phyloP scores from a whole-genome alignment of 495 filamentous ascomycete genomes.

The Cudoniella acicularis region DNA sequence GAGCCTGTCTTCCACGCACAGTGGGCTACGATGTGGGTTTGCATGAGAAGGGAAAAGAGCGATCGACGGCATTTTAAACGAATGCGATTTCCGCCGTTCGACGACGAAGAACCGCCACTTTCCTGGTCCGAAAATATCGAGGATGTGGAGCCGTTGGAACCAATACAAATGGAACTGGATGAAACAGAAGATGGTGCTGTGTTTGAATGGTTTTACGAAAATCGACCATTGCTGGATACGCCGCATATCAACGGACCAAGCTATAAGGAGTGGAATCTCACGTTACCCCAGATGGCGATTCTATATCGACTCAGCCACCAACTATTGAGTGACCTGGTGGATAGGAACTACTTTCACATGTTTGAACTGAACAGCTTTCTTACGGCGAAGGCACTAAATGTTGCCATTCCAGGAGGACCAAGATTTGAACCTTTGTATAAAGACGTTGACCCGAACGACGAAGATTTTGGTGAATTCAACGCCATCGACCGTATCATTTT shows the following conservation, averaged over 20 bases:
- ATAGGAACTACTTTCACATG: slow-evolving; percentile 97
- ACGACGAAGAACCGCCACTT: slow-evolving; percentile 96
- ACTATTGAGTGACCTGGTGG: slow-evolving; percentile 85
- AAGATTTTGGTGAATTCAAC: slow-evolving; percentile 99
- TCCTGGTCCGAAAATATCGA: slow-evolving; percentile 99
- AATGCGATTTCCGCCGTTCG: slow-evolving; percentile 98
- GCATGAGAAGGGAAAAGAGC: slow-evolving; percentile 96
- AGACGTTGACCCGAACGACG: slow-evolving; percentile 97
- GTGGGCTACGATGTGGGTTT: slow-evolving; percentile 99
- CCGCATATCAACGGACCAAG: slow-evolving; percentile 94
- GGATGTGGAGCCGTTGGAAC: slow-evolving; percentile 95
- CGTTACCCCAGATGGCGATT: slow-evolving; percentile 93
- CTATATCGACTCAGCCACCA: slow-evolving; percentile 90
- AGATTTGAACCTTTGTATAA: slow-evolving; percentile 98
- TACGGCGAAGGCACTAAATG: slow-evolving; percentile 95
- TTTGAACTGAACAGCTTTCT: slow-evolving; percentile 94
- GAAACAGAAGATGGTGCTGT: slow-evolving; percentile 91
- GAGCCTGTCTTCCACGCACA: slow-evolving; percentile 98
- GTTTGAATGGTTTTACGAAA: slow-evolving; percentile 97
- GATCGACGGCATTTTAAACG: slow-evolving; percentile 96
- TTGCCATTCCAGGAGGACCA: slow-evolving; percentile 93
- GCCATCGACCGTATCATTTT: slow-evolving; percentile 99
- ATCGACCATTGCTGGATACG: slow-evolving; percentile 86
- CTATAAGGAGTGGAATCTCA: slow-evolving; percentile 94
- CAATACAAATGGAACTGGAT: slow-evolving; percentile 98